Percentiles rank a stretch among this genome's conserved stretches.
These are phyloP conservation scores for Crepidotus sp. DNA, from an alignment of 1,284 basidiomycete genomes.

Conservation along the genomic window DNA sequence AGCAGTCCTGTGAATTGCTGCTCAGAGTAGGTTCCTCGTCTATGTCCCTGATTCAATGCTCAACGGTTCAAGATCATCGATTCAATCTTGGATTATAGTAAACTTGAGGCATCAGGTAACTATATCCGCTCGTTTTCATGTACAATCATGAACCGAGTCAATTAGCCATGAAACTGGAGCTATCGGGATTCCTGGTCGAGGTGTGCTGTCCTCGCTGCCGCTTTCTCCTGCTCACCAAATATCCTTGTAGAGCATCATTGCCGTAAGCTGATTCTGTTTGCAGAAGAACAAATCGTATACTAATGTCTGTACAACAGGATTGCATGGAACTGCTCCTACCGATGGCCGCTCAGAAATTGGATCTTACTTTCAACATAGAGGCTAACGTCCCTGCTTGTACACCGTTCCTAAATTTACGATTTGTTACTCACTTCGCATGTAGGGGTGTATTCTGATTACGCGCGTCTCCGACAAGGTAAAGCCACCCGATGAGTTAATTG, in stretches of 20 bases:
- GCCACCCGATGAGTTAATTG: not conserved
- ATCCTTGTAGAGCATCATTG: slow-evolving; percentile 44
- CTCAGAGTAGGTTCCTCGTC: slow-evolving; percentile 40
- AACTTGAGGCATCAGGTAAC: slow-evolving; percentile 60
- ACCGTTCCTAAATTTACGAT: slow-evolving; percentile 15
- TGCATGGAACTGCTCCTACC: slow-evolving; percentile 66
- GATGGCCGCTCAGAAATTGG: slow-evolving; percentile 63
- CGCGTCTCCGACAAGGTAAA: slow-evolving; percentile 60
- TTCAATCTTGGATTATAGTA: slow-evolving; percentile 67
- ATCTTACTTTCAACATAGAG: slow-evolving; percentile 62
- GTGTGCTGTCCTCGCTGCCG: slow-evolving; percentile 21
- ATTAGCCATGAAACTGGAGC: slow-evolving; percentile 58
- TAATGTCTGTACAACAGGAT: slow-evolving; percentile 32
- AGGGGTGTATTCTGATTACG: slow-evolving; percentile 68
- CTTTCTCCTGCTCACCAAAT: not conserved
- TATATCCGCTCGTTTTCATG: not conserved
- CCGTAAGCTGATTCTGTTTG: slow-evolving; percentile 32
- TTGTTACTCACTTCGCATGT: slow-evolving; percentile 3
- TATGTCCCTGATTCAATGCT: not conserved
- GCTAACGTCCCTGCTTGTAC: slow-evolving; percentile 53
- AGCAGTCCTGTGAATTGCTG: slow-evolving; percentile 62
- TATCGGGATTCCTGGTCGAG: slow-evolving; percentile 57
- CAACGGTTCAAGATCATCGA: slow-evolving; percentile 52
- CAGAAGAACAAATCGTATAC: not conserved
- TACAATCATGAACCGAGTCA: slow-evolving; percentile 4